Percentiles rank a stretch among this genome's conserved stretches.
Evolutionary conservation across 2,329 filamentous ascomycete genomes (phyloP).

Genomic region (Elsinoe australis): DNA sequence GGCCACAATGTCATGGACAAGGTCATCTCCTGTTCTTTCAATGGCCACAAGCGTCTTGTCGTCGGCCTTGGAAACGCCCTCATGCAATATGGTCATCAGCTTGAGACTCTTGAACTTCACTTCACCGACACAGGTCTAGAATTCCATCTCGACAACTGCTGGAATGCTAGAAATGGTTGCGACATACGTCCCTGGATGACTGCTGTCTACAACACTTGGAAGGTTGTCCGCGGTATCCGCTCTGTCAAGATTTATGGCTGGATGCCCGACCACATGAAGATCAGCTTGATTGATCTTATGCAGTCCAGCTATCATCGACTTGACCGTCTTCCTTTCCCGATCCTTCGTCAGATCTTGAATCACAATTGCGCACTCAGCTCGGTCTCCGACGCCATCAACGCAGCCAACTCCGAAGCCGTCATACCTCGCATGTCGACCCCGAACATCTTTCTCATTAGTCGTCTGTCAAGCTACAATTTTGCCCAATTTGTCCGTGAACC

Average conservation of each 20-base stretch:
- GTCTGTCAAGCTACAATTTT: no score
- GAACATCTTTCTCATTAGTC: slow-evolving; percentile 31
- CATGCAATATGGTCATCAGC: slow-evolving; percentile 23
- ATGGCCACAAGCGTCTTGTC: slow-evolving; percentile 26
- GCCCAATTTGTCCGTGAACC: slow-evolving; percentile 28
- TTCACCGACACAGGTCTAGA: slow-evolving; percentile 23
- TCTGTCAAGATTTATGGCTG: slow-evolving; percentile 25
- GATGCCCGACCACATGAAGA: slow-evolving; percentile 21
- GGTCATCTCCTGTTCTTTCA: slow-evolving; percentile 22
- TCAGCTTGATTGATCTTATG: slow-evolving; percentile 24
- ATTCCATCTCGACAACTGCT: slow-evolving; percentile 26
- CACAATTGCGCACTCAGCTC: slow-evolving; percentile 22
- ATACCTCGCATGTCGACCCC: slow-evolving; percentile 25
- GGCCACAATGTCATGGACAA: slow-evolving; percentile 16
- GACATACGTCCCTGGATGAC: slow-evolving; percentile 26
- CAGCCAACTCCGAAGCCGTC: slow-evolving; percentile 16
- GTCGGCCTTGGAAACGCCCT: slow-evolving; percentile 24
- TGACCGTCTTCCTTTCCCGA: slow-evolving; percentile 24
- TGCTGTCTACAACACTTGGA: slow-evolving; percentile 19
- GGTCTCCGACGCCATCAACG: slow-evolving; percentile 19
- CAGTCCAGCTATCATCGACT: slow-evolving; percentile 21
- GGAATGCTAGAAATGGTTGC: slow-evolving; percentile 20
- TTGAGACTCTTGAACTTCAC: slow-evolving; percentile 26
- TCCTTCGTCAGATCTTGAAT: slow-evolving; percentile 28
- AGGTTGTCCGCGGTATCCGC: slow-evolving; percentile 22